phyloP scores from a whole-genome alignment of 2,329 filamentous ascomycete species.

The Lojkania enalia region DNA sequence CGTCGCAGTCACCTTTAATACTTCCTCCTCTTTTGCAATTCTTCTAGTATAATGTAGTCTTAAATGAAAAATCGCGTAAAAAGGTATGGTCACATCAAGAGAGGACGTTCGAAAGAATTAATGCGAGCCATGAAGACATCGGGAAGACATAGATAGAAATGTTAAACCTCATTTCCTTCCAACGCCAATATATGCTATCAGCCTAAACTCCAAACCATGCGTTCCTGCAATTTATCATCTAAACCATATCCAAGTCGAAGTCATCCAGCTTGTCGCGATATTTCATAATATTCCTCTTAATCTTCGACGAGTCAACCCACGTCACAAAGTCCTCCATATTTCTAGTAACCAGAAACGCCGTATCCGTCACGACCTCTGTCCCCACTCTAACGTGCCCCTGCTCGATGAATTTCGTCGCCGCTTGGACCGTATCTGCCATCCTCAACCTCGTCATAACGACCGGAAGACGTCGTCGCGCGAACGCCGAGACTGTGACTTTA shows the following conservation, averaged over 20 bases:
- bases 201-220: conserved; percentile 28
- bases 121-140: too few relatives aligned
- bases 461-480: conserved; percentile 80
- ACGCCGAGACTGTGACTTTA: conserved; percentile 83
- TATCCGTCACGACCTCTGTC: conserved; percentile 85
- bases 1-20: too few relatives aligned
- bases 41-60: too few relatives aligned
- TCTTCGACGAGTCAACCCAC: conserved; percentile 95
- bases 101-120: too few relatives aligned
- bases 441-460: conserved; percentile 88
- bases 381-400: conserved; percentile 92
- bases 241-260: conserved; percentile 69
- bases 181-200: too few relatives aligned
- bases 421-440: conserved; percentile 90
- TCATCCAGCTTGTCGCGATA: conserved; percentile 95
- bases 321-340: conserved; percentile 96
- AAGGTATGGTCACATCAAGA: too few relatives aligned
- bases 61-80: too few relatives aligned
- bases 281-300: conserved; percentile 93
- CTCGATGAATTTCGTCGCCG: conserved; percentile 81
- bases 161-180: too few relatives aligned
- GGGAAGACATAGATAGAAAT: too few relatives aligned
- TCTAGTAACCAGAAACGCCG: conserved; percentile 84
- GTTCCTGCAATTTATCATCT: not conserved
- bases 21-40: too few relatives aligned